Conservation (phyloP, 1,284 basidiomycete genomes). For the Microbotryum lychnidis-dioicae region DNA sequence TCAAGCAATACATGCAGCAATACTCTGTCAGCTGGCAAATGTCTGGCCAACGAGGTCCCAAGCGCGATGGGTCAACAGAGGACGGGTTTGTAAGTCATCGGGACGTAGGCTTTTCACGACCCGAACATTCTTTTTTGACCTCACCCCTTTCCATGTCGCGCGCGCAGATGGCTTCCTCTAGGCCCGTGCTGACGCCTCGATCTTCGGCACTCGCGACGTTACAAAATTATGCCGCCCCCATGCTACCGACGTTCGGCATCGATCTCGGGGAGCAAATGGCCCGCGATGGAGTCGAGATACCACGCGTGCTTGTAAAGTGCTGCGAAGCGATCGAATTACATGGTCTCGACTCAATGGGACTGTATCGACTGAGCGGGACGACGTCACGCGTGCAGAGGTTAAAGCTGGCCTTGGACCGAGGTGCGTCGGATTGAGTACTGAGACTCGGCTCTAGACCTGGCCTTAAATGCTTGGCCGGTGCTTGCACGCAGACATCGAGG, state of each 20-base stretch:
- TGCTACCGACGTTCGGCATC: slow-evolving; percentile 70
- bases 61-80: slow-evolving; percentile 40
- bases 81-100: slow-evolving; percentile 37
- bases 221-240: slow-evolving; percentile 2
- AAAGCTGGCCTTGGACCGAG: slow-evolving; percentile 76
- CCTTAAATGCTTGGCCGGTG: slow-evolving; percentile 6
- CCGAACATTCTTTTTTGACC: background rate
- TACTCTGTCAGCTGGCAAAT: slow-evolving; percentile 73
- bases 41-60: slow-evolving; percentile 43
- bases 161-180: slow-evolving; percentile 1
- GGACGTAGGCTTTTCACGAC: slow-evolving; percentile 11
- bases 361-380: slow-evolving; percentile 89
- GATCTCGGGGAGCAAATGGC: slow-evolving; percentile 85
- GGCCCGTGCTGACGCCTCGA: slow-evolving; percentile 4
- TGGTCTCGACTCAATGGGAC: slow-evolving; percentile 74
- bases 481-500: slow-evolving; percentile 59
- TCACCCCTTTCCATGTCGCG: slow-evolving; percentile 1
- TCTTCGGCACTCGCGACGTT: slow-evolving; percentile 2
- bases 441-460: background rate
- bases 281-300: slow-evolving; percentile 81
- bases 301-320: slow-evolving; percentile 79
- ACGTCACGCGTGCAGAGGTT: slow-evolving; percentile 77
- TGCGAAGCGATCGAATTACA: slow-evolving; percentile 83
- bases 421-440: slow-evolving; percentile 44
- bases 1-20: slow-evolving; percentile 94